Base-by-base conservation (phyloP, 768 basidiomycete genomes). In the Tephrocybe sp. region DNA sequence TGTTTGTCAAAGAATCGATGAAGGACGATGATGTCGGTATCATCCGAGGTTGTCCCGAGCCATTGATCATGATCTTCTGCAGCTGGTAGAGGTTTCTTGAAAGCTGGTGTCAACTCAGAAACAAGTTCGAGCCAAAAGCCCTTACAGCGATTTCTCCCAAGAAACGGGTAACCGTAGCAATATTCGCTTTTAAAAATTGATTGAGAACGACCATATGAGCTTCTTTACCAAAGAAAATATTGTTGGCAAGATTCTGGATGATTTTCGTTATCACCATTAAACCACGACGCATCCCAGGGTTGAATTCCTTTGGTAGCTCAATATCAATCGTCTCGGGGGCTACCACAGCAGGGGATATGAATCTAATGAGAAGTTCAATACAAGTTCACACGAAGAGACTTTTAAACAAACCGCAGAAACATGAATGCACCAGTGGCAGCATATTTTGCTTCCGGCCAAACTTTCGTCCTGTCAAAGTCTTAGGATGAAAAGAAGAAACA, bases 161-260 rank as follows among this genome's bases (percentile, higher is more conserved):
- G 69, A 87, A 93, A 31, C 82, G 75, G 2, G 88, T 89, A 23
- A 94, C 81, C 34, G 77, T 81, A 27, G 80, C 71, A 44, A 91
- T 87, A 45, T 90, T 87, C 9, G 71, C 76, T 49, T 74, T 72
- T 23, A 91, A 67, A 68, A 93, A 93, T 11, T 77, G 73, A 63
- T 94, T 94, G 49, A 94, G 64, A 27, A 79, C 73, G 23, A 81
- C 81, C 89, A 94, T 92, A 59, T 91, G 84, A 3, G 83, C 79
- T 59, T 95, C 93, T 64, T 94, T 94, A 10, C 88, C 91, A 57
- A 95, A 95, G 60, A 91, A 83, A 42, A 94, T 86, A 57, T 97
- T 95, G 69, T 97, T 97, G 16, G 93, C 93, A 24, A 97, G 69
- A 60, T 91, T 94, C 66, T 95, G 93, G 39, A 97, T 84, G 49